Evolutionary conservation across 2,329 filamentous ascomycete species (phyloP), one percentile per base, ranked within the genome.

Genomic region (Sporothrix pallida): DNA sequence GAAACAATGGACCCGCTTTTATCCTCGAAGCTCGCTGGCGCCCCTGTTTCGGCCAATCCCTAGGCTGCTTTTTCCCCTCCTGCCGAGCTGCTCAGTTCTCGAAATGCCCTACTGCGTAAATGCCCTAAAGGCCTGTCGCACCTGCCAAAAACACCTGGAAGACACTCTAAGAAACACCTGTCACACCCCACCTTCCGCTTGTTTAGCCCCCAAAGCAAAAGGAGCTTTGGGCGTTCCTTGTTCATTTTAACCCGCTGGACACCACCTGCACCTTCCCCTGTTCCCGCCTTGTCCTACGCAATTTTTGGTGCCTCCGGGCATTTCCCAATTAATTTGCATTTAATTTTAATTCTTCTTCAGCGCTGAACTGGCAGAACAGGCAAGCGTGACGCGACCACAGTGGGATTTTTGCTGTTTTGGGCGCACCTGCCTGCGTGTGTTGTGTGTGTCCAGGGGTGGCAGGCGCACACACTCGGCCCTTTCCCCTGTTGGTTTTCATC

Each of bases 311-410:
- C 31, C 7, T 37, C 31, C 31, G 31, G 31, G 31, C 20, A 46
- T 50, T 60, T 48, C 50, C 9, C 13, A 52, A 26, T 58, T 58
- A 15, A 13, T 37, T 62, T 31, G 37, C 69, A 26, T 44, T 70
- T 56, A 56, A 71, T 50, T 71, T 62, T 31, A 52, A 48, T 50
- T 71, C 42, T 71, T 62, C 69, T 71, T 62, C 69, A 71, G 69
- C 69, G 54, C 42, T 42, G 50, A 52, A 37, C 31, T 6, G 31
- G 31, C 31, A 37, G 50, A 52, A 37, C 31, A 37, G 31, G 31
- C 31, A 37, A 37, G 65, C n/a, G 23, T 23, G 65, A 48, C 65
- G 46, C 65, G 65, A 68, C 20, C 65, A 37, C 65, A 44, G 60
- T 37, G 60, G 31, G 44, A n/a, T 20, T 44, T 63, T 7, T 54